Evolutionary conservation across 352 stramenopile genomes (phyloP), one percentile per base, ranked within the genome.

Genomic region (Blastocystis sp.): DNA sequence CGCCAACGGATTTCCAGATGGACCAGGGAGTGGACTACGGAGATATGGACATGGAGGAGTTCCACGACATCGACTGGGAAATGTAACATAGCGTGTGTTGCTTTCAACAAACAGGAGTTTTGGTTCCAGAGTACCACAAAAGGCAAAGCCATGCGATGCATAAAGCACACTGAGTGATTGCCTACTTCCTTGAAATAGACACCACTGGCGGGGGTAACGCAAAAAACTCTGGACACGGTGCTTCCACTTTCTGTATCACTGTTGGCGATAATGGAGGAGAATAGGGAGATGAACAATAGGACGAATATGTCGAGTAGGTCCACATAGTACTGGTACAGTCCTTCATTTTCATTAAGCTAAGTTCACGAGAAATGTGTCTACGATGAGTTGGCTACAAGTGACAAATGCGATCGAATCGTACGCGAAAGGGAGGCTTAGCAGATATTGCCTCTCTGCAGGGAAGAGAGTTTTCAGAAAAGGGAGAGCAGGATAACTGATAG

Each of bases 41-140:
- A 44, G 69, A 81, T 48, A n/a, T 64, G 44, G 51, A 61, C 36
- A 48, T 32, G 18, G 69, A 81, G 14, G 69, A 81, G 16, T 32
- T 81, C 3, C n/a, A 64, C 36, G 42, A 42, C 6, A 21, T 81
- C 34, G 24, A 64, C 34, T 81, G 69, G 69, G 69, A 81, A 65
- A 21, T 51, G 48, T 81, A 64, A 44, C 48, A 59, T 59, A 59
- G 51, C 7, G 7, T 14, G 11, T 42, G 57, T 67, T 67, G 21
- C 27, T 67, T 64, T 29, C n/a, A n/a, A n/a, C n/a, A n/a, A n/a
- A n/a, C n/a, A n/a, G n/a, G n/a, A n/a, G n/a, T n/a, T n/a, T n/a
- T n/a, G n/a, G n/a, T n/a, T n/a, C n/a, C n/a, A n/a, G n/a, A n/a
- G n/a, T n/a, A n/a, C n/a, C n/a, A n/a, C n/a, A n/a, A n/a, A n/a